Conservation (phyloP, 176 grass and related monocot genomes). For the Poa annua region DNA sequence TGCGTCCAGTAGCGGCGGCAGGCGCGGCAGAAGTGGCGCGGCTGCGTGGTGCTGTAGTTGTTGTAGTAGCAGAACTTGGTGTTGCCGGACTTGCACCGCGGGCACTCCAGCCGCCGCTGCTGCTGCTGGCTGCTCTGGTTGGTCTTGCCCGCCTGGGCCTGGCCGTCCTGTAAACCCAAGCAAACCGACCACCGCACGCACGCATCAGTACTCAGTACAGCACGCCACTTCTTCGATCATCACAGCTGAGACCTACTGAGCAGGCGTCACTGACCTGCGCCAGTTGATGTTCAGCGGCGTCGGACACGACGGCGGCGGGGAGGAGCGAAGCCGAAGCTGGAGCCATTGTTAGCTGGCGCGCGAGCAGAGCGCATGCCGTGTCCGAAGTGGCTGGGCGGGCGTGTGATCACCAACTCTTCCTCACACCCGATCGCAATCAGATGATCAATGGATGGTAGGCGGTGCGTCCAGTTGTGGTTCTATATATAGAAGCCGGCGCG, state of each 20-base stretch:
- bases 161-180: not conserved
- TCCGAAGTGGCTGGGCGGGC: not conserved
- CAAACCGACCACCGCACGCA: not conserved
- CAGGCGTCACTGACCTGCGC: conserved; percentile 7
- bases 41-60: conserved; percentile 93
- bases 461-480: not conserved
- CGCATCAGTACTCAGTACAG: not conserved
- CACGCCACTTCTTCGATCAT: no score
- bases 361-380: conserved; percentile 42
- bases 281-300: no score
- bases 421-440: not conserved
- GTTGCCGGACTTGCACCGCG: conserved; percentile 73
- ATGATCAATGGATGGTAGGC: no score
- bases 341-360: conserved; percentile 28
- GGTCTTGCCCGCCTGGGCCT: not conserved
- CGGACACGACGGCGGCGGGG: not conserved
- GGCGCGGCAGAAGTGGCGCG: conserved; percentile 81
- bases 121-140: not conserved
- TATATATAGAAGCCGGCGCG: not conserved
- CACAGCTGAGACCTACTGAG: not conserved
- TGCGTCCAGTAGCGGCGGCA: conserved; percentile 95
- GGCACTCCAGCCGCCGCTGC: conserved; percentile 58
- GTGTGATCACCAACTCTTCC: not conserved
- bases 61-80: conserved; percentile 99
- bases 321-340: conserved; percentile 31